Conservation (phyloP, 208 protist genomes). For the Acanthamoeba castellanii region DNA sequence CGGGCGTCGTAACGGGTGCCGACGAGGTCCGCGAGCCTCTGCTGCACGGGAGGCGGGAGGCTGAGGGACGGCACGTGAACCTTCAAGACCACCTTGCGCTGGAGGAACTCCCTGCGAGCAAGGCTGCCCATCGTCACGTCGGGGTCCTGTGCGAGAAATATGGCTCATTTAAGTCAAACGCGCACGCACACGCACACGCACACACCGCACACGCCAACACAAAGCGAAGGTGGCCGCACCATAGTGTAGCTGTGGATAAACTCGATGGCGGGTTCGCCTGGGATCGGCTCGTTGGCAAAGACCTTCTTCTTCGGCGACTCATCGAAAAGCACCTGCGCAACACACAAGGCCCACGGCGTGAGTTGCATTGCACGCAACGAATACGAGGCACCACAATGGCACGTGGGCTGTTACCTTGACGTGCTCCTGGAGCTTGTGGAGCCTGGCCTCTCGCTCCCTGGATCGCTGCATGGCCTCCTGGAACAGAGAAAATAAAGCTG, state of each 20-base stretch:
- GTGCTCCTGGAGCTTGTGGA: slow-evolving; percentile 65
- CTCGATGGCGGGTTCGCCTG: slow-evolving; percentile 28
- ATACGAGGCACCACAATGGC: not conserved
- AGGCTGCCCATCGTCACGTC: slow-evolving; percentile 53
- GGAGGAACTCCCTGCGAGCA: slow-evolving; percentile 55
- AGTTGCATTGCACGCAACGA: not conserved
- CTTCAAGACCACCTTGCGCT: slow-evolving; percentile 62
- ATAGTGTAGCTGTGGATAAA: slow-evolving; percentile 55
- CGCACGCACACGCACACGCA: not conserved
- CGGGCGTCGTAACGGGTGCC: slow-evolving; percentile 15
- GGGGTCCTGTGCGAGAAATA: slow-evolving; percentile 1
- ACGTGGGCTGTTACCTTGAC: not conserved
- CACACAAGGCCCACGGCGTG: not conserved
- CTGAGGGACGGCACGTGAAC: slow-evolving; percentile 29
- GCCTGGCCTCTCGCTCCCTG: slow-evolving; percentile 20
- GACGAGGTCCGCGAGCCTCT: slow-evolving; percentile 34
- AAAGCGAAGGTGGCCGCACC: not conserved
- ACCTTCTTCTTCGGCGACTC: slow-evolving; percentile 12
- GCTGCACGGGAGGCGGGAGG: not conserved
- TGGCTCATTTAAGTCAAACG: not conserved
- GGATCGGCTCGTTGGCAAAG: slow-evolving; percentile 58
- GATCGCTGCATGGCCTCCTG: not conserved
- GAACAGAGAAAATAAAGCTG: not conserved
- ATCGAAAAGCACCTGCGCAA: slow-evolving; percentile 28
- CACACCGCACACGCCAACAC: too few relatives aligned